These are phyloP conservation scores for Fusarium falciforme DNA, from an alignment of 2,329 filamentous ascomycete genomes.

Conservation along the genomic window DNA sequence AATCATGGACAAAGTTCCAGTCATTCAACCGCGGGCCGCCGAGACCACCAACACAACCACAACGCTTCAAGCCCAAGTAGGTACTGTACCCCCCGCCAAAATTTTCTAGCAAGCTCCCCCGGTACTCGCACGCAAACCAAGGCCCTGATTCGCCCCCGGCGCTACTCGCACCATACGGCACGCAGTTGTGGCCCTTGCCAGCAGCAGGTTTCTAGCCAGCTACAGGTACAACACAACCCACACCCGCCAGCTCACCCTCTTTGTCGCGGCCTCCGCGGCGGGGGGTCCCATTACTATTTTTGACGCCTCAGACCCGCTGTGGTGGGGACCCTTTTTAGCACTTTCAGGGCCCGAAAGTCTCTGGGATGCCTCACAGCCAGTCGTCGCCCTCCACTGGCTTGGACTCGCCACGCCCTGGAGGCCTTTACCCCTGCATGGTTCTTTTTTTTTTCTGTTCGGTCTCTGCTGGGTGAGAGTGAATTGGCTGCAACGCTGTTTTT, in stretches of 20 bases:
- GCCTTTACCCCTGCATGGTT: constrained; percentile 31
- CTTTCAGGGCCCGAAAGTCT: constrained; percentile 6
- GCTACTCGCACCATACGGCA: neutral
- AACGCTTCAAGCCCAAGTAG: neutral
- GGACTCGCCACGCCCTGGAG: constrained; percentile 23
- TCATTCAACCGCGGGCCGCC: neutral
- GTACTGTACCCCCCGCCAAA: neutral
- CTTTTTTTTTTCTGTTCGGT: neutral
- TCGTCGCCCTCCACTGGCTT: constrained; percentile 13
- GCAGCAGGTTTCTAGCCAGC: neutral
- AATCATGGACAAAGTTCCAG: neutral
- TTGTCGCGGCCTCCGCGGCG: constrained; percentile 32
- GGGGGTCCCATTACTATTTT: constrained; percentile 41
- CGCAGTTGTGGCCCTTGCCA: neutral
- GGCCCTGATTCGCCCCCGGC: constrained; percentile 2
- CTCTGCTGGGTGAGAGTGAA: neutral
- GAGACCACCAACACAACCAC: constrained; percentile 1
- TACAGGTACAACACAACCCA: neutral
- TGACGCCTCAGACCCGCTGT: constrained; percentile 35
- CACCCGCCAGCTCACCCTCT: constrained; percentile 10
- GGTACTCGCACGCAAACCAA: neutral
- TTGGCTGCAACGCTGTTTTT: neutral
- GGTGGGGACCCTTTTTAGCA: constrained; percentile 24
- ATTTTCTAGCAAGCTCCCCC: neutral
- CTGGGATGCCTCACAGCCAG: constrained; percentile 22